phyloP scores from a whole-genome alignment of 371 early-diverging fungal genomes.

The Mortierella sp. region DNA sequence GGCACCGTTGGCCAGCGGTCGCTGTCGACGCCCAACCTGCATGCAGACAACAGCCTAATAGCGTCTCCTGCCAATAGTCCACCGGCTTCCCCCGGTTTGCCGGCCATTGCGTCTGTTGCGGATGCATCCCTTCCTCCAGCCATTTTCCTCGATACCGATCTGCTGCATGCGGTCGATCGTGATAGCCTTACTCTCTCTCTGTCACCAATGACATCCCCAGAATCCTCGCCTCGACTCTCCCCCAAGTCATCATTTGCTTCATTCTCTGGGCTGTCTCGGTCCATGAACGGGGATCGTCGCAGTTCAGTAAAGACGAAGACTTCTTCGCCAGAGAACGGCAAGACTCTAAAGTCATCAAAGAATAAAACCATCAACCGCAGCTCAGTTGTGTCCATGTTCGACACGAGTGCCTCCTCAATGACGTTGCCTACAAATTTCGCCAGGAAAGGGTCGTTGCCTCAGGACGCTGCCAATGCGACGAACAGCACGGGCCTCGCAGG shows the following conservation, averaged over 20 bases:
- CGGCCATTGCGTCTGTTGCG: slow-evolving; percentile 27
- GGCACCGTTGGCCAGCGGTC: slow-evolving; percentile 34
- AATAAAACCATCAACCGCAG: slow-evolving; percentile 38
- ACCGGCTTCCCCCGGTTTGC: slow-evolving; percentile 38
- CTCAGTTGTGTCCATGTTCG: slow-evolving; percentile 39
- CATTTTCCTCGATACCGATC: slow-evolving; percentile 15
- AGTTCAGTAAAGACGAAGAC: slow-evolving; percentile 16
- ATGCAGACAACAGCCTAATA: slow-evolving; percentile 37
- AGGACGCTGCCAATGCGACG: slow-evolving; percentile 18
- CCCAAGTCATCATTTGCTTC: slow-evolving; percentile 14
- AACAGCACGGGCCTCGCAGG: slow-evolving; percentile 32
- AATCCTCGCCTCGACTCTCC: slow-evolving; percentile 30
- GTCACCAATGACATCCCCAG: slow-evolving; percentile 41
- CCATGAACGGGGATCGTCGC: slow-evolving; percentile 22
- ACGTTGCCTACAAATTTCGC: slow-evolving; percentile 54
- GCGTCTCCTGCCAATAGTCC: slow-evolving; percentile 48
- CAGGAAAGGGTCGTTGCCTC: slow-evolving; percentile 43
- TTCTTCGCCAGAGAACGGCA: slow-evolving; percentile 13
- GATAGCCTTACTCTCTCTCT: slow-evolving; percentile 10
- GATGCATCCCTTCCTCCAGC: slow-evolving; percentile 6
- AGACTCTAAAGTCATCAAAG: slow-evolving; percentile 44
- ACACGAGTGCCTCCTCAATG: slow-evolving; percentile 40
- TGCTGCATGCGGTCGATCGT: not conserved
- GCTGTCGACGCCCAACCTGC: slow-evolving; percentile 51
- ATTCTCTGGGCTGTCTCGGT: not conserved